phyloP scores from a whole-genome alignment of 2,329 filamentous ascomycete species.

The Cryoendolithus antarcticus region DNA sequence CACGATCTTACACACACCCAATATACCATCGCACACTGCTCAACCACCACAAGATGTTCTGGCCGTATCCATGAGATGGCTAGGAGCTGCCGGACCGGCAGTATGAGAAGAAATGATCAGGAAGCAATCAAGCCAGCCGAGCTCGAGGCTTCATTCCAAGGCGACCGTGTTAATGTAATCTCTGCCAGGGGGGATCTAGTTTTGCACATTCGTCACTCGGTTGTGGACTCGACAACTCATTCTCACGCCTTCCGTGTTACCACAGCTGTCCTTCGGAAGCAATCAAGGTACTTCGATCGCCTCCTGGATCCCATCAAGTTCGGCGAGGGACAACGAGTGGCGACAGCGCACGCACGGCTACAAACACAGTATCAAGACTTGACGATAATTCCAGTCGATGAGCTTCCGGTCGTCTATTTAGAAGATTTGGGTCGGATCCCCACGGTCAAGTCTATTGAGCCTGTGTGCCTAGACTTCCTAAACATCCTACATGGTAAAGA shows the following conservation, averaged over 20 bases:
- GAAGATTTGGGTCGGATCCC: constrained; percentile 59
- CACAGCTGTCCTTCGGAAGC: constrained; percentile 42
- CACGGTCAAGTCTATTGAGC: constrained; percentile 43
- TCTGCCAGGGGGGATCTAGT: constrained; percentile 46
- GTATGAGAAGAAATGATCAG: constrained; percentile 4
- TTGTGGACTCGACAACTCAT: constrained; percentile 34
- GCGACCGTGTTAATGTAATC: constrained; percentile 1
- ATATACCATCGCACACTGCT: background rate
- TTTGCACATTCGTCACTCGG: constrained; percentile 54
- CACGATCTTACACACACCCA: background rate
- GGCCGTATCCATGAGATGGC: constrained; percentile 35
- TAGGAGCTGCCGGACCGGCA: too few species aligned
- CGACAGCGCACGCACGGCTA: constrained; percentile 40
- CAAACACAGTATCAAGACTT: constrained; percentile 36
- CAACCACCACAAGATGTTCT: constrained; percentile 28
- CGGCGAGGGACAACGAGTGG: constrained; percentile 47
- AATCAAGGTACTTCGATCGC: constrained; percentile 58
- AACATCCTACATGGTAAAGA: constrained; percentile 50
- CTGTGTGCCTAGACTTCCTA: constrained; percentile 51
- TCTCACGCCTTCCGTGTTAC: constrained; percentile 54
- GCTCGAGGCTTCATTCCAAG: background rate
- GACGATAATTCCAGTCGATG: constrained; percentile 25
- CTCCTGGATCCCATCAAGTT: constrained; percentile 53
- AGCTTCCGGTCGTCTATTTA: constrained; percentile 52
- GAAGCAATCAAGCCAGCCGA: constrained; percentile 4